Evolutionary conservation across 2,329 filamentous ascomycete species (phyloP).

Genomic region (Seiridium cupressi): DNA sequence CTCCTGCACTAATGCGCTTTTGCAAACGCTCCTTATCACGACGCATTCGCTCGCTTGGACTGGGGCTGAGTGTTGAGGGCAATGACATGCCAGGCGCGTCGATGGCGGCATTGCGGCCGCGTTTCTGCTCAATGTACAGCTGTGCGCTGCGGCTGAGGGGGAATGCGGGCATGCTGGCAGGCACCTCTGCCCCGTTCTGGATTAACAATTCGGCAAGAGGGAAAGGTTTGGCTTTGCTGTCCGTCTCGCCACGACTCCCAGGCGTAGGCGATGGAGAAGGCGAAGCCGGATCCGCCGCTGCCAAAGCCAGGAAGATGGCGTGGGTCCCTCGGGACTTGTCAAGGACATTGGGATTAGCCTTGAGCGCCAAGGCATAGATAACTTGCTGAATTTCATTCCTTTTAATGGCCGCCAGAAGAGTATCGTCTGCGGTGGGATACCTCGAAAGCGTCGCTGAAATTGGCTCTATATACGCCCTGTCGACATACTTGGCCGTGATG

Average conservation of each 20-base stretch:
- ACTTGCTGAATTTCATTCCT: constrained; percentile 94
- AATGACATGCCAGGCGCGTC: constrained; percentile 45
- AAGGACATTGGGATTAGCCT: constrained; percentile 80
- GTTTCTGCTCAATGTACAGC: constrained; percentile 80
- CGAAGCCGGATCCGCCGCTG: constrained; percentile 85
- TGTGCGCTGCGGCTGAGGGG: constrained; percentile 79
- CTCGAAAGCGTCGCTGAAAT: constrained; percentile 73
- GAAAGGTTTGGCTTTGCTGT: constrained; percentile 66
- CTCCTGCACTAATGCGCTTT: constrained; percentile 77
- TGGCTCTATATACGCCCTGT: constrained; percentile 76
- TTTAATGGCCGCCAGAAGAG: constrained; percentile 88
- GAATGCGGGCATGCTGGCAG: constrained; percentile 71
- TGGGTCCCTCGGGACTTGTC: constrained; percentile 89
- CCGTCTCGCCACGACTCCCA: constrained; percentile 34
- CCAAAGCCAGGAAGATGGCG: constrained; percentile 85
- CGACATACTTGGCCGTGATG: constrained; percentile 92
- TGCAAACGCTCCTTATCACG: constrained; percentile 70
- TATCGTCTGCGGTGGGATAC: constrained; percentile 80
- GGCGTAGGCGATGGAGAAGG: constrained; percentile 52
- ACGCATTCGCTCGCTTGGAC: constrained; percentile 46
- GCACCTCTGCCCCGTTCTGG: constrained; percentile 92
- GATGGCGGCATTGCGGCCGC: constrained; percentile 44
- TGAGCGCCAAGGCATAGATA: constrained; percentile 82
- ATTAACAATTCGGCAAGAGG: constrained; percentile 86
- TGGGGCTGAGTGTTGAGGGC: constrained; percentile 41